Evolutionary conservation across 345 rosid genomes (phyloP).

Genomic region (Melaleuca alternifolia): DNA sequence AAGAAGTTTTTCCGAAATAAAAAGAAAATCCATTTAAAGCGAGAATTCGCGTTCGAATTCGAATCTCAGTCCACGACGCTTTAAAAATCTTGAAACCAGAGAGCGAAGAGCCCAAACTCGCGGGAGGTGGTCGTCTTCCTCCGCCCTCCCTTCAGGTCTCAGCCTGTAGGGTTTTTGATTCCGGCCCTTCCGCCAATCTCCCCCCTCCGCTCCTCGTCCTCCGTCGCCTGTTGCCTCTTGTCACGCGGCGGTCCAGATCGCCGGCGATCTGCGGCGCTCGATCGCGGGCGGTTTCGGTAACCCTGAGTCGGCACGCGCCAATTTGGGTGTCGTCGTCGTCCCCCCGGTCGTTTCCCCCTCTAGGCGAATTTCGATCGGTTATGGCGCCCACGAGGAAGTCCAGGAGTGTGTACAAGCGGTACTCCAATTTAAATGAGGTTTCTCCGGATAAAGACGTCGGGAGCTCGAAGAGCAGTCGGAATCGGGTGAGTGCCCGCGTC

Average conservation of each 20-base stretch:
- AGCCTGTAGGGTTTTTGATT: neutral
- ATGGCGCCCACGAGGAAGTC: conserved; percentile 84
- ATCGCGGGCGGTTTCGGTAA: neutral
- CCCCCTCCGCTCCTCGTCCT: neutral
- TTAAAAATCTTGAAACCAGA: neutral
- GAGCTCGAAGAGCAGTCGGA: conserved; percentile 45
- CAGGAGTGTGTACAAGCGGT: conserved; percentile 66
- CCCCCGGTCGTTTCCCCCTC: neutral
- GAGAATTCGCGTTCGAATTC: neutral
- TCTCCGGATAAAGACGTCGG: conserved; percentile 54
- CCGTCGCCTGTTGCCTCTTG: neutral
- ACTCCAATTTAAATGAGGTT: conserved; percentile 37
- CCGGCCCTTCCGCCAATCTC: neutral
- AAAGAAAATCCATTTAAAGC: neutral
- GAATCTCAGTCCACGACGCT: neutral
- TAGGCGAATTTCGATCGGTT: neutral
- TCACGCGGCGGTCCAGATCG: neutral
- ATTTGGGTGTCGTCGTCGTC: neutral
- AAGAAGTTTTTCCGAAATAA: neutral
- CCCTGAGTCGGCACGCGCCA: neutral
- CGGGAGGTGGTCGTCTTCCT: neutral
- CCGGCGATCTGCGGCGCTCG: neutral
- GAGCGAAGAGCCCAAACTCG: neutral
- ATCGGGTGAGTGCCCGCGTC: conserved; percentile 36
- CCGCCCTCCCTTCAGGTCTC: neutral